phyloP scores from a whole-genome alignment of 2,329 filamentous ascomycete species.

The Meredithiella fracta region DNA sequence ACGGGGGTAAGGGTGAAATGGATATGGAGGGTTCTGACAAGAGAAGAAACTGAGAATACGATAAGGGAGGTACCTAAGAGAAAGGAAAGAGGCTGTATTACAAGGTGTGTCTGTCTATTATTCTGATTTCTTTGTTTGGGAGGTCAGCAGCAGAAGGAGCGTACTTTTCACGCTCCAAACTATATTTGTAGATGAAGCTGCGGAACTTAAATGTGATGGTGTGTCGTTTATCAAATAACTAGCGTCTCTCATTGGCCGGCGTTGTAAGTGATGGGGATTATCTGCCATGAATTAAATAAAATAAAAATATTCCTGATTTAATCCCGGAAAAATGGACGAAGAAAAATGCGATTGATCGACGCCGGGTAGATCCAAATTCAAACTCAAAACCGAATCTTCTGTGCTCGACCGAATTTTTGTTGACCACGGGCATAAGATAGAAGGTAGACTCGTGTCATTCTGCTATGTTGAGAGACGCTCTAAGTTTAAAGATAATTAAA shows the following conservation, averaged over 20 bases:
- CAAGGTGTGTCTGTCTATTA: no score
- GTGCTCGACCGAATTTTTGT: neutral
- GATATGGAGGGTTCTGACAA: neutral
- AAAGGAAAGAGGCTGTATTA: neutral
- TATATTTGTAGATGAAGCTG: no score
- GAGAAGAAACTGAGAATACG: neutral
- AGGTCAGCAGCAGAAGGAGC: no score
- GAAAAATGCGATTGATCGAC: neutral
- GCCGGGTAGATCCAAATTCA: neutral
- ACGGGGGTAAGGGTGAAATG: neutral
- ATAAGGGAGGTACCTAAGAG: neutral
- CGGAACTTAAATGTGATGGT: no score
- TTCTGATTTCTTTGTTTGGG: neutral
- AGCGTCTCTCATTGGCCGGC: neutral
- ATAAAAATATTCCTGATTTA: neutral
- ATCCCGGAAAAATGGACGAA: neutral
- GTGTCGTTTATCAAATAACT: no score
- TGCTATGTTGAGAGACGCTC: no score
- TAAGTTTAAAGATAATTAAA: no score
- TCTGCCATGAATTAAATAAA: neutral
- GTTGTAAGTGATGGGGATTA: neutral
- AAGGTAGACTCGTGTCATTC: neutral
- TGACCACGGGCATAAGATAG: neutral
- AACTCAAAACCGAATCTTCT: neutral
- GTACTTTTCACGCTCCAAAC: no score